Conservation (phyloP, 176 grass and related monocot genomes). For the Aegilops sharonensis region DNA sequence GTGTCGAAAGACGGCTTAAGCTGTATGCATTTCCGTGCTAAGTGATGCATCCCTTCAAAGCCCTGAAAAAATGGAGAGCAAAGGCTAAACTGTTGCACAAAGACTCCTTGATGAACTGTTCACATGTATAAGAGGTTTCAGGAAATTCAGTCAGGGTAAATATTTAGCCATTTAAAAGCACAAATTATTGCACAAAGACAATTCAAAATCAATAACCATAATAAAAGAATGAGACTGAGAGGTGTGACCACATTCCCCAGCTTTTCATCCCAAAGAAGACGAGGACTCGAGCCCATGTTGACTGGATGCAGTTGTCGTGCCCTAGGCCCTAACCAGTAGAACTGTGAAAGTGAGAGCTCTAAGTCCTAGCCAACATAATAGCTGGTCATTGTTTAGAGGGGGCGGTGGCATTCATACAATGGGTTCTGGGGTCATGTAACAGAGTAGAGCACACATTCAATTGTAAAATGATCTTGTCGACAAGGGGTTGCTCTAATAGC, state of each 20-base stretch:
- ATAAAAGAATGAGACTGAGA: background rate
- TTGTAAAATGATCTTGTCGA: slow-evolving; percentile 3
- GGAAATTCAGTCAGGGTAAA: slow-evolving; percentile 4
- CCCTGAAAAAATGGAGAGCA: slow-evolving; percentile 56
- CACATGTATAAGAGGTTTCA: background rate
- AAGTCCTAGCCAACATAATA: background rate
- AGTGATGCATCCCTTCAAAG: slow-evolving; percentile 87
- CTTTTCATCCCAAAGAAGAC: background rate
- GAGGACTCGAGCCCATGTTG: background rate
- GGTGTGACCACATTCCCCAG: background rate
- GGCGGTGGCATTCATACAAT: background rate
- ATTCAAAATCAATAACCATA: slow-evolving; percentile 4
- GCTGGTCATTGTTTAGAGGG: background rate
- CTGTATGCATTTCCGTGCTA: slow-evolving; percentile 81
- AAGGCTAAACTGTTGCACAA: background rate
- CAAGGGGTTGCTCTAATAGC: slow-evolving; percentile 14
- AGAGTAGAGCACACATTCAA: slow-evolving; percentile 20
- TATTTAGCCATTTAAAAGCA: background rate
- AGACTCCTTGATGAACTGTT: background rate
- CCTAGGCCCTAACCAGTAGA: background rate
- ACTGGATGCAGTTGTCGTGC: background rate
- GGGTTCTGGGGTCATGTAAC: background rate
- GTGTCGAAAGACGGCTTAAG: slow-evolving; percentile 67
- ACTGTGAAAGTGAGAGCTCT: background rate
- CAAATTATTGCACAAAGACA: background rate